Conservation (phyloP, 2,329 filamentous ascomycete species). For the Alternaria hordeiaustralica region DNA sequence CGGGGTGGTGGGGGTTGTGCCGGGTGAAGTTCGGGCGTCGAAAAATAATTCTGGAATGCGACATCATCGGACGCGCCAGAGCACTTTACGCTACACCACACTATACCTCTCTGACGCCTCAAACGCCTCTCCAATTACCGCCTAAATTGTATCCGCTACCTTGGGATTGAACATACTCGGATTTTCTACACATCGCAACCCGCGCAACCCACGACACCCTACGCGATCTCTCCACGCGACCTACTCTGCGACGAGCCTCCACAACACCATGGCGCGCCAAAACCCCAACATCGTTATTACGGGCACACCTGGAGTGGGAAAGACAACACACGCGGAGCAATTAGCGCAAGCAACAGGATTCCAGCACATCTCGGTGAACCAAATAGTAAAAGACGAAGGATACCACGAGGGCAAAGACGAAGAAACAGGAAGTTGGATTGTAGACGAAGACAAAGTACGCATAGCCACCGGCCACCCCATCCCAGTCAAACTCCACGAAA, state of each 20-base stretch:
- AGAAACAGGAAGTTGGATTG: slow-evolving; percentile 84
- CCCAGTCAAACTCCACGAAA: background rate
- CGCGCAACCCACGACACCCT: background rate
- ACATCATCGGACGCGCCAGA: background rate
- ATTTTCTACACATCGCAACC: background rate
- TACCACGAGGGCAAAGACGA: slow-evolving; percentile 91
- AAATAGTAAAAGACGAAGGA: slow-evolving; percentile 84
- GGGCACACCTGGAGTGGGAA: slow-evolving; percentile 93
- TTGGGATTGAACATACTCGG: background rate
- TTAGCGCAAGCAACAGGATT: slow-evolving; percentile 78
- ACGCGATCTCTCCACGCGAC: background rate
- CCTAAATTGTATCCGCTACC: background rate
- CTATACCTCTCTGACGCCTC: background rate
- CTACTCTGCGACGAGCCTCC: background rate
- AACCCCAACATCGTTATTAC: slow-evolving; percentile 91
- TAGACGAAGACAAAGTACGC: slow-evolving; percentile 90
- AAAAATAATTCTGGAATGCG: slow-evolving; percentile 25
- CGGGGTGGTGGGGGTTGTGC: slow-evolving; percentile 23
- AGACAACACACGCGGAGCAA: slow-evolving; percentile 88
- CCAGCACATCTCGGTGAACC: slow-evolving; percentile 85
- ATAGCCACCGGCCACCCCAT: background rate
- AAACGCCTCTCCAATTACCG: background rate
- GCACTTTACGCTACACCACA: background rate
- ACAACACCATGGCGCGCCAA: slow-evolving; percentile 44
- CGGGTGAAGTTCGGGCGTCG: slow-evolving; percentile 24